These are phyloP conservation scores for Aaosphaeria arxii DNA, from an alignment of 2,329 filamentous ascomycete genomes.

Conservation along the genomic window DNA sequence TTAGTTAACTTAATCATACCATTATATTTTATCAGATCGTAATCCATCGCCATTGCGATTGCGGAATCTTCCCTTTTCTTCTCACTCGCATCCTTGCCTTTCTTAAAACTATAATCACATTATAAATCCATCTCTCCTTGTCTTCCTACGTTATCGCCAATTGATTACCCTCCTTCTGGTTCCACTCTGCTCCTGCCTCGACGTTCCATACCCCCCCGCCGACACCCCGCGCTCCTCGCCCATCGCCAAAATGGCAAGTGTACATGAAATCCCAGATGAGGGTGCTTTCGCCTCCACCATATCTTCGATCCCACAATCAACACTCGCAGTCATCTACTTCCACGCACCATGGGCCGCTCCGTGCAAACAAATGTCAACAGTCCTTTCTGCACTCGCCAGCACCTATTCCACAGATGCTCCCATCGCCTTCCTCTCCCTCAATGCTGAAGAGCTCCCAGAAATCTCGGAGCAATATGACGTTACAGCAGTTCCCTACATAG, in stretches of 20 bases:
- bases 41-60: neutral
- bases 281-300: constrained; percentile 70
- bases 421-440: constrained; percentile 83
- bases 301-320: constrained; percentile 63
- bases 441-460: constrained; percentile 91
- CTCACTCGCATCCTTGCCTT: neutral
- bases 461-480: constrained; percentile 92
- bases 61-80: neutral
- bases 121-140: neutral
- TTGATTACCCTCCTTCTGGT: no score
- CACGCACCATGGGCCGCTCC: constrained; percentile 96
- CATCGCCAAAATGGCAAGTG: constrained; percentile 43
- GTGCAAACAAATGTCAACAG: constrained; percentile 88
- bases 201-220: neutral
- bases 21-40: constrained; percentile 17
- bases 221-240: neutral
- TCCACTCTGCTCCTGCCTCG: neutral
- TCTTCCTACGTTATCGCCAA: neutral
- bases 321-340: constrained; percentile 86
- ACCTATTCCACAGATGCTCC: constrained; percentile 73
- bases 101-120: neutral
- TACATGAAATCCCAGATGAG: constrained; percentile 74
- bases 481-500: constrained; percentile 88
- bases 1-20: no score
- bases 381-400: constrained; percentile 79